A percentile compares a stretch with the other conserved stretches of the same genome.
Conservation (phyloP, 257 asterid species). For the Hygrophila difformis region DNA sequence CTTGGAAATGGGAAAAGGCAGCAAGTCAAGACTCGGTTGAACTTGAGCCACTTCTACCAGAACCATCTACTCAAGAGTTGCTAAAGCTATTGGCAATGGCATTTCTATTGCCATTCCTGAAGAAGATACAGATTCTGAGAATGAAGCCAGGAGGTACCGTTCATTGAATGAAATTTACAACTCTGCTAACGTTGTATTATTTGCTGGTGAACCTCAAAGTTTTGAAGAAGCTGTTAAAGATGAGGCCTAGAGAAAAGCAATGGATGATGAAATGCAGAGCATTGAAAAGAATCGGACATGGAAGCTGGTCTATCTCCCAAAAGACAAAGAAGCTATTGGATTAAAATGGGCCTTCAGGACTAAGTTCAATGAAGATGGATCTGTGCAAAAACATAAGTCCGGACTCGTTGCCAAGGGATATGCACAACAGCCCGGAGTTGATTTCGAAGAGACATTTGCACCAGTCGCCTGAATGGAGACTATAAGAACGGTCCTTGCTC, state of each 20-base stretch:
- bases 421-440: slow-evolving; percentile 6
- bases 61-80: neutral
- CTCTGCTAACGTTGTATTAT: neutral
- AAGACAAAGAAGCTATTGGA: neutral
- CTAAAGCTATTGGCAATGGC: neutral
- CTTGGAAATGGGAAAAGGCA: slow-evolving; percentile 8
- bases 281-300: slow-evolving; percentile 3
- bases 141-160: neutral
- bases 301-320: slow-evolving; percentile 9
- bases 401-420: slow-evolving; percentile 10
- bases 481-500: slow-evolving; percentile 1
- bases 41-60: neutral
- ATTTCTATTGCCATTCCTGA: neutral
- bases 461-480: slow-evolving; percentile 15
- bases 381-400: neutral
- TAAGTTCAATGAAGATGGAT: slow-evolving; percentile 7
- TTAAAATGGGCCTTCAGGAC: slow-evolving; percentile 6
- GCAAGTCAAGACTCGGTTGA: neutral
- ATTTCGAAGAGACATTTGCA: slow-evolving; percentile 2
- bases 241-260: slow-evolving; percentile 6
- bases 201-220: neutral
- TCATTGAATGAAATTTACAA: slow-evolving; percentile 6
- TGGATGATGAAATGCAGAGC: slow-evolving; percentile 4
- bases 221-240: slow-evolving; percentile 4
- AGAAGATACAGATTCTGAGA: neutral